Base-by-base conservation (phyloP, 1,139 yeast species). In the Scheffersomyces segobiensis region DNA sequence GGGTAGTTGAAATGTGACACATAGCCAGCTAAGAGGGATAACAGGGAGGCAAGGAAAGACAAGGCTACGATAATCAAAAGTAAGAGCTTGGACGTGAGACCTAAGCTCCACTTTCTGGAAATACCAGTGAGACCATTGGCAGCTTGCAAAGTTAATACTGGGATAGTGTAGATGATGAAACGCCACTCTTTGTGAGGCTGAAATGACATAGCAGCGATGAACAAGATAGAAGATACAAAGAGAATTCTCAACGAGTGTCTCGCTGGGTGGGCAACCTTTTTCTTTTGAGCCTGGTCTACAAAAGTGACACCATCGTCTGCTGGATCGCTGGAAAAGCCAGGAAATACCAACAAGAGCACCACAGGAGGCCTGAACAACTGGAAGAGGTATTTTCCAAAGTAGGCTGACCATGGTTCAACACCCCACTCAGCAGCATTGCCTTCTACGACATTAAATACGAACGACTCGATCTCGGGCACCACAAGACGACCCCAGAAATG, bases 121-220 rank as follows among this genome's bases (percentile, higher is more conserved):
- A 85, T 64, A 51, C 70, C 74, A 0, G 87, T 76, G 46, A 89
- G 79, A 1, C 90, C 91, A 55, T 83, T 79, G 5, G 96, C 88
- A 3, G 91, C 93, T 50, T 83, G 71, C 47, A 88, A 67, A 0
- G 89, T 84, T 59, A 91, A 71, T 0, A 89, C 77, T 2, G 98
- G 98, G 12, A 88, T 75, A 0, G 87, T 78, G 69, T 93, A 95
- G 18, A 89, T 76, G 55, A 95, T 86, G 65, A 93, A 95, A 65
- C 98, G 83, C 97, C 97, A 92, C 76, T 95, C 98, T 71, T 93
- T 95, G 66, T 93, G 98, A 1, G 96, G 95, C 70, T 90, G 96
- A 57, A 88, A 71, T 0, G 98, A 93, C 82, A 93, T 82, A 2
- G 84, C 70, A 2, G 78, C 64, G 42, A 92, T 80, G 69, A 78